phyloP scores from a whole-genome alignment of 2,329 filamentous ascomycete species.

The Hymenoscyphus repandus region DNA sequence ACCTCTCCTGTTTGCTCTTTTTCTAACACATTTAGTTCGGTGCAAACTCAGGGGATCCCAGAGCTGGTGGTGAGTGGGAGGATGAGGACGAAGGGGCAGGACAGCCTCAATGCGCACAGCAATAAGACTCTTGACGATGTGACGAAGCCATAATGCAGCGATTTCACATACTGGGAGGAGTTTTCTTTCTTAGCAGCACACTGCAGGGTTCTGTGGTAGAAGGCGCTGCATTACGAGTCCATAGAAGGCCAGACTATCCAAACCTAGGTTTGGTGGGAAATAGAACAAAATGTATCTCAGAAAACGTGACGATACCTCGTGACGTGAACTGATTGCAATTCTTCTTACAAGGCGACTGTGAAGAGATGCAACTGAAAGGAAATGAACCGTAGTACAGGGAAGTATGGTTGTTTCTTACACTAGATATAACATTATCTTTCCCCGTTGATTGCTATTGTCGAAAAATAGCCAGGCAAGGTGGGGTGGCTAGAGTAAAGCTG shows the following conservation, averaged over 20 bases:
- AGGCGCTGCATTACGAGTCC: not conserved
- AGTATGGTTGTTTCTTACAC: no score
- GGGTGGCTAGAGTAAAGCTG: no score
- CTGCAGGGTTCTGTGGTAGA: not conserved
- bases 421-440: no score
- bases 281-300: not conserved
- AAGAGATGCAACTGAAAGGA: no score
- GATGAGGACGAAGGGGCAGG: slow-evolving; percentile 58
- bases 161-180: slow-evolving; percentile 2
- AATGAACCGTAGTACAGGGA: no score
- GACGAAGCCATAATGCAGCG: slow-evolving; percentile 2
- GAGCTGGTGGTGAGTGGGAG: slow-evolving; percentile 62
- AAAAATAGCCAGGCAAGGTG: no score
- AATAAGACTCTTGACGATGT: slow-evolving; percentile 20
- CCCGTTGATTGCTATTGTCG: no score
- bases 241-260: not conserved
- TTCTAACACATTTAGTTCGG: slow-evolving; percentile 54
- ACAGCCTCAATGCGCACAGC: slow-evolving; percentile 55
- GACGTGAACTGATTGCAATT: no score
- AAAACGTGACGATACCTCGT: no score
- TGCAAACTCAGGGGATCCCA: slow-evolving; percentile 62
- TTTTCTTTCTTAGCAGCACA: not conserved
- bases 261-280: not conserved
- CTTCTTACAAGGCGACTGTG: no score
- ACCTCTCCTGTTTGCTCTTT: slow-evolving; percentile 6